Conservation (phyloP, 306 rosid species). For the Vigna angularis region DNA sequence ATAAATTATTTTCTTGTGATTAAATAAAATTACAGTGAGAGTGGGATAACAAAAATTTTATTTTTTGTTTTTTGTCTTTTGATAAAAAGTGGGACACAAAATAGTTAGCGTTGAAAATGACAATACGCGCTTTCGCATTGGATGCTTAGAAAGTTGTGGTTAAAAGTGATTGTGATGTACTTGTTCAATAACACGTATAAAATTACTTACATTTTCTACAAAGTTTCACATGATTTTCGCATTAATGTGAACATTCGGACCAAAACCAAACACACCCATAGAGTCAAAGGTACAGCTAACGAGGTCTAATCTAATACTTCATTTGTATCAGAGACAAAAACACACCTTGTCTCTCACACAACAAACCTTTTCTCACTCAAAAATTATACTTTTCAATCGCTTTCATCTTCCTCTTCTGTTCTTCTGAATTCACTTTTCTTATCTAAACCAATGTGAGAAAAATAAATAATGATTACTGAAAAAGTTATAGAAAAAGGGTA, state of each 20-base stretch:
- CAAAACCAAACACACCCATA: not conserved
- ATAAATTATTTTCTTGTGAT: no score
- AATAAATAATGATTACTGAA: not conserved
- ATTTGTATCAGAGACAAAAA: conserved; percentile 21
- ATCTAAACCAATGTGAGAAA: not conserved
- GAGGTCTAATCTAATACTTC: not conserved
- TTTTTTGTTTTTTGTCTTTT: no score
- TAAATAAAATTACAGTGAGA: no score
- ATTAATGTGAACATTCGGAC: not conserved
- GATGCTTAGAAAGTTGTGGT: not conserved
- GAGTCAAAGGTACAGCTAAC: conserved; percentile 34
- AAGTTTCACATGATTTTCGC: not conserved
- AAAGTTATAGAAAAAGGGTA: not conserved
- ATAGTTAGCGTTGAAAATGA: not conserved
- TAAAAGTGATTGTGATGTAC: not conserved
- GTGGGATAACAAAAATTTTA: no score
- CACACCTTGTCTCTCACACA: conserved; percentile 18
- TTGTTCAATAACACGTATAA: not conserved
- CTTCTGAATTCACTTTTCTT: not conserved
- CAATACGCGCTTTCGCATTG: not conserved
- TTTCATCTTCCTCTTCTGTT: not conserved
- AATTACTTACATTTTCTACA: not conserved
- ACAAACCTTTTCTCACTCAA: no score
- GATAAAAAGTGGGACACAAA: not conserved
- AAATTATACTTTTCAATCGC: not conserved